These are phyloP conservation scores for Curvularia eragrostidis DNA, from an alignment of 2,329 filamentous ascomycete genomes.

Conservation along the genomic window DNA sequence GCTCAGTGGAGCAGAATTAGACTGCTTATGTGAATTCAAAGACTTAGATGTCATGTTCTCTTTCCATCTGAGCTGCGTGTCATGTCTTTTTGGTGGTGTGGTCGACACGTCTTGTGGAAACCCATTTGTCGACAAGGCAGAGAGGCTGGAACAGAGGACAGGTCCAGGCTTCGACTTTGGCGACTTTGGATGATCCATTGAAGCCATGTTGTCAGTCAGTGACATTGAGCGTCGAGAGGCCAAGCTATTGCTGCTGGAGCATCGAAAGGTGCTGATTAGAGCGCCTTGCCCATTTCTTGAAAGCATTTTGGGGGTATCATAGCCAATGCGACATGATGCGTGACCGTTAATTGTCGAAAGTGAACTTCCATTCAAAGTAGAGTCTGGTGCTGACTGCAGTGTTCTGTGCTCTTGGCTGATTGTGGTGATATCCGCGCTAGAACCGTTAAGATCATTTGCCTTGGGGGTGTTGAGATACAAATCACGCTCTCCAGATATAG, in stretches of 20 bases:
- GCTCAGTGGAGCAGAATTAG: constrained; percentile 3
- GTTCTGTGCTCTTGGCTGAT: not conserved
- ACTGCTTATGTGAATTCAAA: constrained; percentile 2
- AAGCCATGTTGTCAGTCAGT: constrained; percentile 24
- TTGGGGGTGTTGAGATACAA: not conserved
- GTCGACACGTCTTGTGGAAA: constrained; percentile 14
- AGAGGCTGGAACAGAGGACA: constrained; percentile 32
- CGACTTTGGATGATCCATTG: constrained; percentile 15
- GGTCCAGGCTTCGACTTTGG: constrained; percentile 21
- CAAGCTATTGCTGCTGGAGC: constrained; percentile 38
- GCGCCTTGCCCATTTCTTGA: constrained; percentile 57
- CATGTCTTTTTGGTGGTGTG: constrained; percentile 12
- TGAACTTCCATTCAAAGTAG: not conserved
- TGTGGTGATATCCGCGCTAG: not conserved
- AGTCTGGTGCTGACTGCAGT: not conserved
- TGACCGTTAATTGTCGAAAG: constrained; percentile 12
- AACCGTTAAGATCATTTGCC: not conserved
- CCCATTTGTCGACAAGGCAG: constrained; percentile 16
- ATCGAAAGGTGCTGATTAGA: constrained; percentile 46
- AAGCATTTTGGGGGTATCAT: constrained; percentile 37
- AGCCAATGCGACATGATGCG: constrained; percentile 12
- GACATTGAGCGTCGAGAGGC: constrained; percentile 25
- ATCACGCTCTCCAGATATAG: not conserved
- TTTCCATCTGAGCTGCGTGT: constrained; percentile 22
- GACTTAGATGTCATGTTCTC: constrained; percentile 33